Evolutionary conservation across 805 yeast species (phyloP), one percentile per base, ranked within the genome.

Genomic region (Kodamaea lidongshanica): DNA sequence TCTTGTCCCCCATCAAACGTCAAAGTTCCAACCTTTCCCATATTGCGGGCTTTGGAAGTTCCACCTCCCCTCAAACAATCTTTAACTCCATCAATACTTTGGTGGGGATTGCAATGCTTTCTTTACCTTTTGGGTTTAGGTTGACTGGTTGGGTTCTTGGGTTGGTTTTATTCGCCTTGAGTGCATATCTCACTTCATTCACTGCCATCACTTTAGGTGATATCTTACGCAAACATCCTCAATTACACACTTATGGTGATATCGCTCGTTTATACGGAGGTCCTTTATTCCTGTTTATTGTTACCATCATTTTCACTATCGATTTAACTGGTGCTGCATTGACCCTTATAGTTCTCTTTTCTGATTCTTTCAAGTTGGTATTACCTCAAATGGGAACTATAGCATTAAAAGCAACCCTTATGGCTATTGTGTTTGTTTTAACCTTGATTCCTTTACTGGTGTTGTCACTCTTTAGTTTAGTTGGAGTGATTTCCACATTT

Each of bases 201-300:
- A 78, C 92, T 2, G 95, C 95, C 6, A 67, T 68, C 5, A 59
- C 85, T 29, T 62, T 87, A 35, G 78, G 89, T 9, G 67, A 71
- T 36, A 77, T 94, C 41, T 69, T 86, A 69, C 86, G 79, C 39
- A 79, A 86, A 1, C 92, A 86, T 56, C 78, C 72, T 10, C 78
- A 92, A 0, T 58, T 86, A 31, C 77, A 80, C 66, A 82, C 95
- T 0, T 87, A 86, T 52, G 94, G 95, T 0, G 96, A 87, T 58
- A 65, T 87, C 28, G 94, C 94, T 3, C 79, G 74, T 45, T 83
- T 85, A n/a, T 82, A 88, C 0, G 85, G 79, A 48, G 95, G 95
- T 1, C 61, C 79, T 3, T 61, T 61, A 20, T 94, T 89, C 4
- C 71, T 94, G 47, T 63, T 83, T 2, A 52, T 80, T 19, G 80